Base-by-base conservation (phyloP, 805 yeast genomes). In the Wickerhamomyces silvicola region DNA sequence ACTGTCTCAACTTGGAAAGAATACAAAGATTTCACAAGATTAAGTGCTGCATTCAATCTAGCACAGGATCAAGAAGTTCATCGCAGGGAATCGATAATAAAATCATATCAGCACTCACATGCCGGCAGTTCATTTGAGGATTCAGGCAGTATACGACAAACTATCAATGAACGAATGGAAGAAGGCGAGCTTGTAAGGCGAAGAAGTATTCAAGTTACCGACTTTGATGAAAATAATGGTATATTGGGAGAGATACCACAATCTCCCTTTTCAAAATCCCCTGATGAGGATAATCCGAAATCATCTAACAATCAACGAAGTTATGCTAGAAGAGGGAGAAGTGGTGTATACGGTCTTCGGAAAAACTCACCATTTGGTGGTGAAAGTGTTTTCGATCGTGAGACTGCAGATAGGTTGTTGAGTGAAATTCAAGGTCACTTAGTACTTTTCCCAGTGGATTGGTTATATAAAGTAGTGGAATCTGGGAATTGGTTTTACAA, bases 401-500 rank as follows among this genome's bases (percentile, higher is more conserved):
- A 73, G 27, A 75, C 92, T 0, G 94, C 96, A 0, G 87, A 79
- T 42, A 65, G 78, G 37, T 62, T 87, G 22, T 61, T 92, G 40
- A 63, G 66, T 30, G 78, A 84, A 36, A 64, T 90, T 13, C 82
- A 78, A 32, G 98, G 98, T 2, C 82, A 92, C 51, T 59, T 92
- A 44, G 97, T 92, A 6, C 54, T 81, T n/a, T 90, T 88, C 64
- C 97, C 98, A 0, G 69, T 83, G 1, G 86, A 86, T 39, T 92
- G 98, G 98, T 67, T 92, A 26, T 64, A 72, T 46, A 72, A 78
- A 37, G 98, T 92, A 57, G 73, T 87, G 19, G 95, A 88, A 36
- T 75, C 84, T 6, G 90, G 85, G 9, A 92, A 94, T 52, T 90
- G 97, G 97, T 88, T 87, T 55, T 88, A 85, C 64, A 85, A 81